These are phyloP conservation scores for Lepidium sativum DNA, from an alignment of 345 rosid genomes.

Conservation along the genomic window DNA sequence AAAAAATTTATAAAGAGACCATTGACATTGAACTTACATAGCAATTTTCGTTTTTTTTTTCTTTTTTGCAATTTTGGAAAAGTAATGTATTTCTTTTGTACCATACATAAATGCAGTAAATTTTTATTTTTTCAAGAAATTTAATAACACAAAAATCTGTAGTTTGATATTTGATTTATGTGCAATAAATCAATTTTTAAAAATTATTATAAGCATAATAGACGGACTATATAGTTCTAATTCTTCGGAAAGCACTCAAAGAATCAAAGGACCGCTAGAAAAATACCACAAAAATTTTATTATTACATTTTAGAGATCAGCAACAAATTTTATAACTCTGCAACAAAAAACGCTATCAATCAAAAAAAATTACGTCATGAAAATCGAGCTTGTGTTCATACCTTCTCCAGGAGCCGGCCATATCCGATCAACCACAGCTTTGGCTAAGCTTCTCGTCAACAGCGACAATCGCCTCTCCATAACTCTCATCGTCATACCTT, in stretches of 20 bases:
- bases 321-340: background rate
- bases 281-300: background rate
- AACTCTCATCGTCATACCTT: constrained; percentile 30
- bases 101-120: too few species aligned
- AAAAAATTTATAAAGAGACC: too few species aligned
- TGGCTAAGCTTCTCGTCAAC: constrained; percentile 32
- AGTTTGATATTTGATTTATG: background rate
- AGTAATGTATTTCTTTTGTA: too few species aligned
- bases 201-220: background rate
- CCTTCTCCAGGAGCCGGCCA: constrained; percentile 36
- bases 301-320: background rate
- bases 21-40: too few species aligned
- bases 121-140: too few species aligned
- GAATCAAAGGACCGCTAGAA: background rate
- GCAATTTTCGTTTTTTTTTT: too few species aligned
- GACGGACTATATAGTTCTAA: background rate
- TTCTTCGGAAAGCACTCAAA: background rate
- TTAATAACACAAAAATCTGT: too few species aligned
- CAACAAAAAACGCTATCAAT: background rate
- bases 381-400: constrained; percentile 41
- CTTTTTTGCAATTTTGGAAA: too few species aligned
- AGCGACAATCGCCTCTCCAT: constrained; percentile 24
- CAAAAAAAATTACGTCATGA: background rate
- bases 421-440: constrained; percentile 19
- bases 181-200: background rate